Conservation (phyloP, 305 asterid genomes). For the Fraxinus latifolia region DNA sequence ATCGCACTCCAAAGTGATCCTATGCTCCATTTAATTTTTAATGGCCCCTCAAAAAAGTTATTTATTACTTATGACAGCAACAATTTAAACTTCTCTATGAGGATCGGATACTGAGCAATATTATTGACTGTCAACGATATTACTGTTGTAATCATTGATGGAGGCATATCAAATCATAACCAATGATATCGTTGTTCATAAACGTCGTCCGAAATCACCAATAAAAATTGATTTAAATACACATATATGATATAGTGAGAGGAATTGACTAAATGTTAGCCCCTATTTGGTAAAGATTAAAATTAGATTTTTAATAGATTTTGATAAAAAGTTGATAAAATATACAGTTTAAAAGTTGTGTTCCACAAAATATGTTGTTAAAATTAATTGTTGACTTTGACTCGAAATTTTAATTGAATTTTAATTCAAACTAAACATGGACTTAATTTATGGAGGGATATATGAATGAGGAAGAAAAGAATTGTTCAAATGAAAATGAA, state of each 20-base stretch:
- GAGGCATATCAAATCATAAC: background rate
- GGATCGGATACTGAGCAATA: background rate
- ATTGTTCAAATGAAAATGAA: background rate
- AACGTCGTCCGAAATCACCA: background rate
- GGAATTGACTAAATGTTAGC: background rate
- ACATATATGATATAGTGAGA: background rate
- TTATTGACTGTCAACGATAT: background rate
- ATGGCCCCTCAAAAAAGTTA: background rate
- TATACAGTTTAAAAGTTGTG: too few species aligned
- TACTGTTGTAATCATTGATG: background rate
- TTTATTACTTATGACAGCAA: background rate
- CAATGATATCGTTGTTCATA: background rate
- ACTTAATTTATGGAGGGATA: background rate
- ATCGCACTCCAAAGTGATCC: background rate
- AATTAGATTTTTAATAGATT: too few species aligned
- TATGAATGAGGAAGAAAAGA: background rate
- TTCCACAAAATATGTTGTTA: too few species aligned
- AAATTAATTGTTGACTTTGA: background rate
- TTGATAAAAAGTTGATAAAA: too few species aligned
- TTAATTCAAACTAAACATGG: too few species aligned
- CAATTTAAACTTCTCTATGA: background rate
- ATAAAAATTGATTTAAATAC: background rate
- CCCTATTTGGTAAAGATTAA: too few species aligned
- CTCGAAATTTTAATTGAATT: too few species aligned
- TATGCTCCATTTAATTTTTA: background rate